These are phyloP conservation scores for Berberis thunbergii DNA, from an alignment of 164 flowering plant species.

Conservation along the genomic window DNA sequence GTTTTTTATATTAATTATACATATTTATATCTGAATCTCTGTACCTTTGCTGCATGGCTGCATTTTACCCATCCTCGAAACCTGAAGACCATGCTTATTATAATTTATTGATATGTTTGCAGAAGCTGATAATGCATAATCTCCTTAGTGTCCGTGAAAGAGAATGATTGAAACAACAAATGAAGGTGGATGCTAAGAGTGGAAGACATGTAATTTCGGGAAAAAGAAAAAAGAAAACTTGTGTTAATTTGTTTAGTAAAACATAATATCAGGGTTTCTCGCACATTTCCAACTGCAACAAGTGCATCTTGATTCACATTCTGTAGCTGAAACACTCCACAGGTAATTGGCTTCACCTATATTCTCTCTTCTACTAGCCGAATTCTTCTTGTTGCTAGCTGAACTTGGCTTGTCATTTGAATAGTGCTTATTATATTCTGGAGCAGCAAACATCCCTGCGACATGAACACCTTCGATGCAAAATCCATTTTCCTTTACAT, in stretches of 20 bases:
- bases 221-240: not conserved
- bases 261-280: constrained; percentile 8
- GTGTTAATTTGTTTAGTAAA: not conserved
- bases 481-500: constrained; percentile 8
- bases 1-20: not conserved
- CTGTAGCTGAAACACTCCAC: constrained; percentile 11
- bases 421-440: not conserved
- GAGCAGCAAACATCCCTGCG: constrained; percentile 11
- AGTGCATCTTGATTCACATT: constrained; percentile 4
- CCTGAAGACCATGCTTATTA: no score
- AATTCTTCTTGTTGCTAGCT: not conserved
- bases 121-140: no score
- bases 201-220: not conserved
- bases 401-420: not conserved
- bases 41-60: no score
- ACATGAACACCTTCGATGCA: constrained; percentile 14
- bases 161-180: not conserved
- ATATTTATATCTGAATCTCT: no score
- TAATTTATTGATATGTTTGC: no score
- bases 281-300: constrained; percentile 1
- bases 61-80: no score
- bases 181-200: not conserved
- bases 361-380: not conserved
- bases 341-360: constrained; percentile 8
- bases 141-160: not conserved